Conservation (phyloP, 768 basidiomycete genomes). For the Kwoniella sp. region DNA sequence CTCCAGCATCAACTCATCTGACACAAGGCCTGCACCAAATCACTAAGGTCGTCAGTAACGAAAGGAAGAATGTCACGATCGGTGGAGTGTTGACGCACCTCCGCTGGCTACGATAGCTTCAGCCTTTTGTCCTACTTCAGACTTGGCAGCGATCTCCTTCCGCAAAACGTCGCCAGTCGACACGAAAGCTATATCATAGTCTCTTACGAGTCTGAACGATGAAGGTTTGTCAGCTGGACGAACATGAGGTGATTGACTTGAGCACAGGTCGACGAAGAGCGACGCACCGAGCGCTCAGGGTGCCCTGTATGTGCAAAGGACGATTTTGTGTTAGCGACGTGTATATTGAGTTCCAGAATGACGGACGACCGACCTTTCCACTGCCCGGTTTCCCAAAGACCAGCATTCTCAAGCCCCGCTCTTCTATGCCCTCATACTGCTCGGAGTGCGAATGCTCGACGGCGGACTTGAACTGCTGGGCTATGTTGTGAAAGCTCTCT, state of each 20-base stretch:
- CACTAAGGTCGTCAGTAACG: too few species aligned
- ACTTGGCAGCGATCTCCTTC: conserved; percentile 53
- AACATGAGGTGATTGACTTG: neutral
- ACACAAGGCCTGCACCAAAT: conserved; percentile 47
- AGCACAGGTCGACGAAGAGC: neutral
- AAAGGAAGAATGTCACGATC: too few species aligned
- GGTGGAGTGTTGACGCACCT: conserved; percentile 37
- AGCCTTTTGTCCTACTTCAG: conserved; percentile 50
- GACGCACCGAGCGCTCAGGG: conserved; percentile 45
- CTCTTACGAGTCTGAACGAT: conserved; percentile 47
- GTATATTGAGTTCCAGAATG: neutral
- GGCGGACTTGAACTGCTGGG: conserved; percentile 23
- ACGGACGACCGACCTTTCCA: conserved; percentile 34
- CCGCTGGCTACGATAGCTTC: conserved; percentile 54
- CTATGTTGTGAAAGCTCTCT: conserved; percentile 24
- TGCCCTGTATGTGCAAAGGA: conserved; percentile 32
- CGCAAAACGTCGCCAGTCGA: conserved; percentile 57
- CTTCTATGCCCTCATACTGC: conserved; percentile 37
- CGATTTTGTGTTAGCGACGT: conserved; percentile 2
- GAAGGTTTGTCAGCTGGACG: neutral
- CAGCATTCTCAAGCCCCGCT: conserved; percentile 52
- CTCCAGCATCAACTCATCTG: conserved; percentile 56
- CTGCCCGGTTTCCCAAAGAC: conserved; percentile 58
- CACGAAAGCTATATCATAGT: conserved; percentile 56
- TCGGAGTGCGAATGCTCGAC: conserved; percentile 23